Base-by-base conservation (phyloP, 2,329 filamentous ascomycete genomes). In the Parastagonospora avenae region DNA sequence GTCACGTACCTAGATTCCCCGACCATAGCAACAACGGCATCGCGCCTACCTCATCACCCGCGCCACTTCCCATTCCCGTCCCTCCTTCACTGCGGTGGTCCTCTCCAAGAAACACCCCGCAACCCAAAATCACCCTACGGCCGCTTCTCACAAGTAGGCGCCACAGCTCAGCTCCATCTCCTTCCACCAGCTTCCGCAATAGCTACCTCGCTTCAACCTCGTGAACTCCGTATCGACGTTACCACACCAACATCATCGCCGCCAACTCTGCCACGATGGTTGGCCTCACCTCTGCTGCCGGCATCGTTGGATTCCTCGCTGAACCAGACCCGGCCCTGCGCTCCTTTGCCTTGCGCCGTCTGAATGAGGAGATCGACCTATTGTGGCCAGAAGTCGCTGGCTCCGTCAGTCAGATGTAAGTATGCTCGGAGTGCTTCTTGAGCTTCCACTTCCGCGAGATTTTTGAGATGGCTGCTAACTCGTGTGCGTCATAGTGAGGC, bases 331-430 rank as follows among this genome's bases (percentile, higher is more conserved):
- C 90, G 50, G 91, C 96, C 77, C 87, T 99, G 76, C 92, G 92
- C 82, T 86, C 93, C 65, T 99, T 97, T 74, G 94, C 94, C 61
- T 83, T 99, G 63, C 90, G 96, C 79, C 92, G 91, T 63, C 85
- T 99, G 70, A 96, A 99, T 77, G 90, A 94, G 66, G 90, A 97
- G 72, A 96, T 99, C 68, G 92, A 97, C 76, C 89, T 93, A 59
- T 86, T 99, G 64, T 99, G 94, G 94, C 95, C 92, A 55, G 94
- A 99, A 77, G 92, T 99, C 59, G 93, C 94, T 46, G 91, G 89
- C 50, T 89, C 91, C 52, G 85, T 99, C 70, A 92, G 89, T 70
- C 88, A 96, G 77, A 97, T 99, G 93, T 97, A 83, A 77, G 86
- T 77, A 44, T 8, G 33, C 30, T 36, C 27, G 40, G 27, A n/a